These are phyloP conservation scores for Magnusiomyces starmeri DNA, from an alignment of 1,139 yeast species.

Conservation along the genomic window DNA sequence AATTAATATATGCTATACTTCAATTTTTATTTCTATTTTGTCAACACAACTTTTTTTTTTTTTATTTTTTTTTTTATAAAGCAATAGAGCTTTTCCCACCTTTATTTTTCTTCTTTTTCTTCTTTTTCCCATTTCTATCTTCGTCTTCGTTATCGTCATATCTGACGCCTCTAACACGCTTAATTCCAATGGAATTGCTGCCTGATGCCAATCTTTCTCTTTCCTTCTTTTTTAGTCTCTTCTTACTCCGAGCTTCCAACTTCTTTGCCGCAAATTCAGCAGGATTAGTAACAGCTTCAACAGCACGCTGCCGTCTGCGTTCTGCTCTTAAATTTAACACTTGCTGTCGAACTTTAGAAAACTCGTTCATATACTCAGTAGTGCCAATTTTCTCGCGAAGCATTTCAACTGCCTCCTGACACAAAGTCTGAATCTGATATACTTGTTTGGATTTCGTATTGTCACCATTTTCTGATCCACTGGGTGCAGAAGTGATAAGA, in stretches of 20 bases:
- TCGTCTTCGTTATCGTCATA: background rate
- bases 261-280: constrained; percentile 72
- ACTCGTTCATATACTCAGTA: constrained; percentile 58
- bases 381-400: constrained; percentile 67
- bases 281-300: constrained; percentile 72
- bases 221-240: constrained; percentile 66
- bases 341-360: constrained; percentile 53
- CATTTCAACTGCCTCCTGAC: constrained; percentile 63
- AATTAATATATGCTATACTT: too few relatives aligned
- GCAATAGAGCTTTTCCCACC: background rate
- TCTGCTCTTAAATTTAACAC: constrained; percentile 63
- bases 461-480: constrained; percentile 30
- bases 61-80: background rate
- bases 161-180: constrained; percentile 5
- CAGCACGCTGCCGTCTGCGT: constrained; percentile 68
- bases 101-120: constrained; percentile 5
- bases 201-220: background rate
- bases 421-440: constrained; percentile 49
- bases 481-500: constrained; percentile 47
- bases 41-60: background rate
- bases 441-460: constrained; percentile 40
- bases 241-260: constrained; percentile 64
- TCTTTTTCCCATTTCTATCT: background rate
- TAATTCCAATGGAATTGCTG: background rate
- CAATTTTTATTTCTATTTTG: background rate